Evolutionary conservation across 257 asterid species (phyloP), one percentile per base, ranked within the genome.

Genomic region (Fraxinus quadrangulata): DNA sequence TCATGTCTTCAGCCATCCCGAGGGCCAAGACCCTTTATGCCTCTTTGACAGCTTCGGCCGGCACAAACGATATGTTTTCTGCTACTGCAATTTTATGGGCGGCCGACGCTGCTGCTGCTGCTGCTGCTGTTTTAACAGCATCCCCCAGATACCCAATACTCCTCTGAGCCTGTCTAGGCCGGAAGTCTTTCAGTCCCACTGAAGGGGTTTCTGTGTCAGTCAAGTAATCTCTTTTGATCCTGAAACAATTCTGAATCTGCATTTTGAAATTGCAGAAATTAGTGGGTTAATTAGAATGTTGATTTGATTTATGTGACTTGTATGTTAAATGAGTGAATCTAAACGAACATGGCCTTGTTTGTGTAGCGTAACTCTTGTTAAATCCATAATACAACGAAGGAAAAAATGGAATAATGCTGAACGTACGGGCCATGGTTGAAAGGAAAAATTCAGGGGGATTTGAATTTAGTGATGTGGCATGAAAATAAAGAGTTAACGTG

Each of bases 41-140:
- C 83, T 94, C 98, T 79, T 83, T 91, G 39, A 86, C 88, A 19
- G 97, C 83, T 75, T 91, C 98, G n/a, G 94, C 92, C 34, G 96
- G 91, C 67, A 89, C 91, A 80, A 85, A 85, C 23, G 96, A 84
- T 83, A 88, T 94, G 85, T 84, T 88, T 78, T 94, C 98, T 47
- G 97, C 96, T 78, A 92, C 97, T 34, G 94, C 93, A 51, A 90
- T 51, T 82, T 72, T 85, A 76, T 80, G 54, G 54, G 97, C 96
- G 75, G 97, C 90, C 36, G 82, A 69, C 4, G 54, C 65, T 28
- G 31, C 31, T 0, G 31, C 31, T 28, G 31, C 33, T 2, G 33
- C 42, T 36, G 94, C 79, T 31, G 93, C 96, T 77, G 86, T 90
- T 79, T 89, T 93, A 2, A 86, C 73, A 21, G 97, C 87, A 73